Base-by-base conservation (phyloP, 208 protist species). In the Balamuthia mandrillaris region DNA sequence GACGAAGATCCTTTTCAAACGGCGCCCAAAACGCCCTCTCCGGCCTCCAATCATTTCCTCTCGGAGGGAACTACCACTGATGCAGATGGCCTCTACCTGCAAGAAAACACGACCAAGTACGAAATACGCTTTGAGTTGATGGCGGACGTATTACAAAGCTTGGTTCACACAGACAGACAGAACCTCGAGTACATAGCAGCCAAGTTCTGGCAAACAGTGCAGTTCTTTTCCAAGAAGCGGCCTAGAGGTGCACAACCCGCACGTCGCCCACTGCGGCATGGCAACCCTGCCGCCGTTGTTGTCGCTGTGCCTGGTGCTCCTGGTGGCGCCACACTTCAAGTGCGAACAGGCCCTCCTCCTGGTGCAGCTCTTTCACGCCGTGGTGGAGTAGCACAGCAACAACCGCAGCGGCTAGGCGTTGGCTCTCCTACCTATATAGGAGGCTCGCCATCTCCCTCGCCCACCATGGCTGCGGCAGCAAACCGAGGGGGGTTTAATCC, bases 91-190 rank as follows among this genome's bases (percentile, higher is more conserved):
- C 60, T 68, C 9, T 29, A 45, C 33, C 60, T 37, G 21, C 60
- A 68, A 45, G 33, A 29, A 29, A 41, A 68, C 60, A 68, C 37
- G 10, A 29, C 60, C 4, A 68, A 45, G 33, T 68, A 68, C 60
- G 60, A 68, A 37, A 37, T 68, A 37, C 60, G 60, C 27, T 68
- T 68, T 41, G 60, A 68, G 60, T 37, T 68, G 33, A 68, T 68
- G 60, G 33, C 37, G 18, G 60, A 68, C 10, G 60, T 68, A n/a
- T 54, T 54, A 54, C 33, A 63, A 14, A 68, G 60, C 27, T 3
- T 68, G 60, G 44, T 68, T 37, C 60, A 37, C 33, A 37, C 60
- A 37, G 60, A 68, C 9, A 68, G 24, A 37, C 44, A 29, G 33
- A 68, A 6, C 5, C 60, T 68, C 14, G 60, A 68, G 60, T 68